Evolutionary conservation across 345 rosid genomes (phyloP).

Genomic region (Brassica nigra): DNA sequence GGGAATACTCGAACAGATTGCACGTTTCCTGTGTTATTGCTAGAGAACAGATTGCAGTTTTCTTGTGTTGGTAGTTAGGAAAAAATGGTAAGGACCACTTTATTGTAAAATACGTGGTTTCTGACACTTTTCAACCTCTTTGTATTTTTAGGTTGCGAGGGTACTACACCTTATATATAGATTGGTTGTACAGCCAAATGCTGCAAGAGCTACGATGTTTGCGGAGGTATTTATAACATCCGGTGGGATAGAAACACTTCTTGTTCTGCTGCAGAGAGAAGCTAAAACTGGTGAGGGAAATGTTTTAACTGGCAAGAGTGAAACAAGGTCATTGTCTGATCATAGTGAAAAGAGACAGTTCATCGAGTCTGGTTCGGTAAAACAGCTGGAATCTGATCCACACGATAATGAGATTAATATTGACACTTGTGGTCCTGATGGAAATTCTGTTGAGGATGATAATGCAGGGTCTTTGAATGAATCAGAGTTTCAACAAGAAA

Average conservation of each 20-base stretch:
- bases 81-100: conserved; percentile 12
- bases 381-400: conserved; percentile 41
- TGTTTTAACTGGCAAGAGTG: conserved; percentile 46
- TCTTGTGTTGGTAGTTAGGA: conserved; percentile 22
- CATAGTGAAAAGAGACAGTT: conserved; percentile 46
- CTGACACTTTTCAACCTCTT: conserved; percentile 28
- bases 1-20: conserved; percentile 19
- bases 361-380: conserved; percentile 38
- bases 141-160: conserved; percentile 74
- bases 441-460: conserved; percentile 46
- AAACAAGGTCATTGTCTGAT: conserved; percentile 43
- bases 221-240: conserved; percentile 76
- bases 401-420: conserved; percentile 45
- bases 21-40: conserved; percentile 19
- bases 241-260: conserved; percentile 97
- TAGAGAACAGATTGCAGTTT: conserved; percentile 23
- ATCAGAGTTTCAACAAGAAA: conserved; percentile 46
- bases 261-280: conserved; percentile 92
- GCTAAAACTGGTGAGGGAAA: conserved; percentile 76
- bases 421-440: conserved; percentile 42
- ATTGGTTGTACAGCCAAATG: conserved; percentile 93
- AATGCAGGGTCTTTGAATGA: conserved; percentile 43
- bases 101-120: neutral
- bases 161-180: conserved; percentile 86
- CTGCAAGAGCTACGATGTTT: conserved; percentile 72